Conservation (phyloP, 163 green algal genomes). For the Prototheca wickerhamii region DNA sequence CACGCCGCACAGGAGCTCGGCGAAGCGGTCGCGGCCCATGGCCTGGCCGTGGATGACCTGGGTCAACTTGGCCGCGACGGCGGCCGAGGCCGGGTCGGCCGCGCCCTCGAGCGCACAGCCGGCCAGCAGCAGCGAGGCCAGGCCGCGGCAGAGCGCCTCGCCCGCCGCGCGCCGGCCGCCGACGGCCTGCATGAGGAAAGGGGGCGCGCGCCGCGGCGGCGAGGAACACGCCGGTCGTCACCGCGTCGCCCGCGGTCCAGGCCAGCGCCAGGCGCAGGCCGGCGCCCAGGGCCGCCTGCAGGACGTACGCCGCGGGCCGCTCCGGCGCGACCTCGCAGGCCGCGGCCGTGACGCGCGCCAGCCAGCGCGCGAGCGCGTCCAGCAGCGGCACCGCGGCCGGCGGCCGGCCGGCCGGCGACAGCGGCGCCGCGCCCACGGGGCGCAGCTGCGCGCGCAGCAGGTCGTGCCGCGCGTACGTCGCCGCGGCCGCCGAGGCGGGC, state of each 20-base stretch:
- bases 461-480: too few relatives aligned
- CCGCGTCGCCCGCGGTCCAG: conserved; percentile 55
- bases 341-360: neutral
- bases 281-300: conserved; percentile 6
- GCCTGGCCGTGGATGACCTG: conserved; percentile 42
- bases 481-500: too few relatives aligned
- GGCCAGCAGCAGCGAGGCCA: conserved; percentile 46
- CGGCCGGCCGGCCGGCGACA: neutral
- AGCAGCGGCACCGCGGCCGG: neutral
- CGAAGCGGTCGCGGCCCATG: conserved; percentile 58
- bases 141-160: conserved; percentile 15
- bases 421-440: neutral
- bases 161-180: conserved; percentile 10
- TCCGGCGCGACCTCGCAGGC: neutral
- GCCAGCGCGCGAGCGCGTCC: neutral
- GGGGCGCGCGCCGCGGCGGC: conserved; percentile 34
- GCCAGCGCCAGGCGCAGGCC: conserved; percentile 58
- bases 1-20: conserved; percentile 16
- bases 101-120: conserved; percentile 18
- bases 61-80: conserved; percentile 14
- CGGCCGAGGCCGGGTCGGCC: neutral
- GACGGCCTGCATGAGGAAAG: conserved; percentile 44
- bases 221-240: conserved; percentile 48
- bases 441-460: too few relatives aligned
- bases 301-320: neutral